phyloP scores from a whole-genome alignment of 805 yeast species.

The Candida xyloterini region DNA sequence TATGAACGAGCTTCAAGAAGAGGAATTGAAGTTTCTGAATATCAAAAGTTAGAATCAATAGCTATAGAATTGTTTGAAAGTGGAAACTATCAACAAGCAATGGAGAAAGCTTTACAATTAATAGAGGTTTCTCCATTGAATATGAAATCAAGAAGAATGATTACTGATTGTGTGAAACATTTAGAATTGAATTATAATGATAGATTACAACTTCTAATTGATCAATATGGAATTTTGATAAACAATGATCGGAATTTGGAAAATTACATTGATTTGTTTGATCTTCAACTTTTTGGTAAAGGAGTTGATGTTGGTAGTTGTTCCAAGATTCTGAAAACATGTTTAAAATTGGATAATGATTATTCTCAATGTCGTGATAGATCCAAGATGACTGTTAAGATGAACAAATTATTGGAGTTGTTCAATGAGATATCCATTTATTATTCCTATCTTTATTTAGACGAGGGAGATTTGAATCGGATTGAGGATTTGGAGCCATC shows the following conservation, averaged over 20 bases:
- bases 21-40: constrained; percentile 3
- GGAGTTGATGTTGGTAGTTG: constrained; percentile 15
- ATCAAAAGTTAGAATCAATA: constrained; percentile 2
- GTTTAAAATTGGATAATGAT: constrained; percentile 79
- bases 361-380: constrained; percentile 52
- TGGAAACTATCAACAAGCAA: constrained; percentile 27
- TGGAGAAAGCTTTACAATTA: constrained; percentile 33
- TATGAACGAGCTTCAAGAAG: constrained; percentile 35
- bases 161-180: constrained; percentile 28
- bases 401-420: constrained; percentile 38
- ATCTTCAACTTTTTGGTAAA: constrained; percentile 29
- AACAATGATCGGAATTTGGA: constrained; percentile 21
- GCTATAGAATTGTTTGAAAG: constrained; percentile 8
- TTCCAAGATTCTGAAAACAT: constrained; percentile 38
- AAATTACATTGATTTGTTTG: constrained; percentile 25
- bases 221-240: constrained; percentile 25
- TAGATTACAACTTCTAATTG: constrained; percentile 22
- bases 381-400: constrained; percentile 51
- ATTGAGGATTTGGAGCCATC: constrained; percentile 38
- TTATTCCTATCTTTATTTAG: constrained; percentile 36
- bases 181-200: constrained; percentile 14
- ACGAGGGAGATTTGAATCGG: constrained; percentile 25
- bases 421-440: constrained; percentile 45
- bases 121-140: constrained; percentile 44
- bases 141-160: constrained; percentile 34